These are phyloP conservation scores for Mycena pura DNA, from an alignment of 768 basidiomycete genomes.

Conservation along the genomic window DNA sequence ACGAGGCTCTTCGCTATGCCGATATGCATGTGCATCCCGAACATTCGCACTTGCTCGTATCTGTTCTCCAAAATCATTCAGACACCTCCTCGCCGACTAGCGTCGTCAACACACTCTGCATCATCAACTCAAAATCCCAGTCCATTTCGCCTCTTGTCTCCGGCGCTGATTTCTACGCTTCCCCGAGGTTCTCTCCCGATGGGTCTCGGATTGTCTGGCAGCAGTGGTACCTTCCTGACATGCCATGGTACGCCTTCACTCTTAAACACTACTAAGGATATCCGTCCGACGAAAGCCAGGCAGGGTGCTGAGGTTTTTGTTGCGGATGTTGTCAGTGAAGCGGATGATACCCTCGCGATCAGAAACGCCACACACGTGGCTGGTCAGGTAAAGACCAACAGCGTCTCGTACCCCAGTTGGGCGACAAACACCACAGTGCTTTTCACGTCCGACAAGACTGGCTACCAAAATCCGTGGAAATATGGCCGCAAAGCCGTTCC, in stretches of 20 bases:
- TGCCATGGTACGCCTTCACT: slow-evolving; percentile 54
- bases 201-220: slow-evolving; percentile 66
- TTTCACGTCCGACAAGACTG: slow-evolving; percentile 70
- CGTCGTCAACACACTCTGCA: slow-evolving; percentile 54
- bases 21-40: slow-evolving; percentile 59
- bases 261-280: background rate
- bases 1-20: slow-evolving; percentile 55
- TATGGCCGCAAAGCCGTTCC: slow-evolving; percentile 48
- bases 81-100: slow-evolving; percentile 47
- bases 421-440: slow-evolving; percentile 58
- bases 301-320: slow-evolving; percentile 64
- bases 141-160: slow-evolving; percentile 45
- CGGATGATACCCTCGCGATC: slow-evolving; percentile 40
- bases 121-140: slow-evolving; percentile 50
- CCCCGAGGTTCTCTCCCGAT: slow-evolving; percentile 64
- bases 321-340: slow-evolving; percentile 49
- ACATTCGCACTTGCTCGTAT: slow-evolving; percentile 51
- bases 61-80: slow-evolving; percentile 68
- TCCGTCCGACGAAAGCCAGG: slow-evolving; percentile 6
- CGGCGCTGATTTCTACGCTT: slow-evolving; percentile 68
- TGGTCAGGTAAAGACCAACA: slow-evolving; percentile 53
- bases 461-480: slow-evolving; percentile 73
- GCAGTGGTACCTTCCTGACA: slow-evolving; percentile 66
- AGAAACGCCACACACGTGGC: slow-evolving; percentile 52
- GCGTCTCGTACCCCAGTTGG: slow-evolving; percentile 69